These are phyloP conservation scores for Suhomyces kunorum DNA, from an alignment of 1,139 yeast genomes.

Conservation along the genomic window DNA sequence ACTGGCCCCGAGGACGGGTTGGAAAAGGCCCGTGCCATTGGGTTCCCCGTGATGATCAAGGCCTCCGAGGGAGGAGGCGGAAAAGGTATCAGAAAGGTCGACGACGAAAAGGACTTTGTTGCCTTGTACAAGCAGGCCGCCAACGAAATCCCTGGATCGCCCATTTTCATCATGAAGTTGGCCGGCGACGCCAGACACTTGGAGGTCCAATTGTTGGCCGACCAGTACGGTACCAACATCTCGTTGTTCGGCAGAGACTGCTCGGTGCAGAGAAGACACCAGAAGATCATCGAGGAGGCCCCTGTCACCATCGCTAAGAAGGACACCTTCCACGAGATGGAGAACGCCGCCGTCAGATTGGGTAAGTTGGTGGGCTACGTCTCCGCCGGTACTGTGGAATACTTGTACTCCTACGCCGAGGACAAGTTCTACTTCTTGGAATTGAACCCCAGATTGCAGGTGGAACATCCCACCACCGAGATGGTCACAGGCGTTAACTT, in stretches of 20 bases:
- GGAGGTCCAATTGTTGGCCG: constrained; percentile 92
- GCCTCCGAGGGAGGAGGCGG: constrained; percentile 99
- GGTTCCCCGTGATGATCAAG: constrained; percentile 95
- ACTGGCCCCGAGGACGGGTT: constrained; percentile 85
- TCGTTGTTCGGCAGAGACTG: constrained; percentile 95
- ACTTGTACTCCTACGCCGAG: constrained; percentile 88
- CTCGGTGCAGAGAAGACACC: constrained; percentile 97
- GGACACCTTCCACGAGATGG: constrained; percentile 88
- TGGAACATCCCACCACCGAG: constrained; percentile 99
- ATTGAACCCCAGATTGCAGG: constrained; percentile 96
- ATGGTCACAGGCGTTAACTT: constrained; percentile 98
- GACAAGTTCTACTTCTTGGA: constrained; percentile 95
- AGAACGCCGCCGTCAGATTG: constrained; percentile 92
- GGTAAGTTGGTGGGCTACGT: constrained; percentile 97
- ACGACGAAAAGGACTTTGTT: constrained; percentile 68
- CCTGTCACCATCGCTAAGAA: constrained; percentile 91
- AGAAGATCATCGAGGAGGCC: constrained; percentile 94
- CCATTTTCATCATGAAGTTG: constrained; percentile 89
- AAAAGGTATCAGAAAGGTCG: constrained; percentile 95
- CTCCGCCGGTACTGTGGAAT: constrained; percentile 98
- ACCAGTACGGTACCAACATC: constrained; percentile 92
- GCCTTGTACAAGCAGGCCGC: constrained; percentile 83
- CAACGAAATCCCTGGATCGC: constrained; percentile 94
- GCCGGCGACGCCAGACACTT: constrained; percentile 96
- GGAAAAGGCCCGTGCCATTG: constrained; percentile 76